Conservation (phyloP, 2,329 filamentous ascomycete genomes). For the Aspergillus floridensis region DNA sequence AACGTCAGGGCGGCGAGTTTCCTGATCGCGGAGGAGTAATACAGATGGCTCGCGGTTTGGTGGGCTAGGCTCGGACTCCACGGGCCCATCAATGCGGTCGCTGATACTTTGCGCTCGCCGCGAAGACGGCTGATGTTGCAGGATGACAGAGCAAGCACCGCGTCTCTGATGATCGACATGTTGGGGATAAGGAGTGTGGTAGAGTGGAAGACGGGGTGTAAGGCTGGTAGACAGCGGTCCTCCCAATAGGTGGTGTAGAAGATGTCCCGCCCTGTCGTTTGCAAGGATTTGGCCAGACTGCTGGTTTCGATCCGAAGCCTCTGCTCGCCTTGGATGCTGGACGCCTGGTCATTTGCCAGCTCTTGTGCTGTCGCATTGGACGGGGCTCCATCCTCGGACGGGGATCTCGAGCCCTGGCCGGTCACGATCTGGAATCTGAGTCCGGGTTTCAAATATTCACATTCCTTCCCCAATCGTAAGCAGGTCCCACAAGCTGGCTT, state of each 20-base stretch:
- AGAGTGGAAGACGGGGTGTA: conserved; percentile 22
- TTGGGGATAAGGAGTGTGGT: neutral
- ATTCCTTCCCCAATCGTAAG: conserved; percentile 18
- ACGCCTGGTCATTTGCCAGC: neutral
- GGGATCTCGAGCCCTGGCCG: neutral
- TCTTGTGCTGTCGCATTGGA: neutral
- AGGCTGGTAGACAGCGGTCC: conserved; percentile 22
- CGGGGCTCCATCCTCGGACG: too few relatives aligned
- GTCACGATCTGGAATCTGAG: conserved; percentile 16
- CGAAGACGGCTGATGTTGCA: conserved; percentile 22
- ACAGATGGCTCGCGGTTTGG: conserved; percentile 24
- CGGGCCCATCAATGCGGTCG: neutral
- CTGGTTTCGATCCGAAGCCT: neutral
- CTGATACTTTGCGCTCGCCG: conserved; percentile 10
- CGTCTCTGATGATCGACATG: conserved; percentile 13
- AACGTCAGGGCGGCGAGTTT: conserved; percentile 10
- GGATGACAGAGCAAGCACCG: conserved; percentile 21
- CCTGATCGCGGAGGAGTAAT: conserved; percentile 24
- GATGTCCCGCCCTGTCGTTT: conserved; percentile 21
- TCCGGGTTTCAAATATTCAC: conserved; percentile 10
- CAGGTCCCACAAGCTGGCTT: conserved; percentile 27
- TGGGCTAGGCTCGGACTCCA: conserved; percentile 19
- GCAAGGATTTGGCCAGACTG: conserved; percentile 19
- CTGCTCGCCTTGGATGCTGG: neutral
- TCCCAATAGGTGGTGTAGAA: conserved; percentile 29